Base-by-base conservation (phyloP, 768 basidiomycete genomes). In the Pilatotrama ljubarskyi region DNA sequence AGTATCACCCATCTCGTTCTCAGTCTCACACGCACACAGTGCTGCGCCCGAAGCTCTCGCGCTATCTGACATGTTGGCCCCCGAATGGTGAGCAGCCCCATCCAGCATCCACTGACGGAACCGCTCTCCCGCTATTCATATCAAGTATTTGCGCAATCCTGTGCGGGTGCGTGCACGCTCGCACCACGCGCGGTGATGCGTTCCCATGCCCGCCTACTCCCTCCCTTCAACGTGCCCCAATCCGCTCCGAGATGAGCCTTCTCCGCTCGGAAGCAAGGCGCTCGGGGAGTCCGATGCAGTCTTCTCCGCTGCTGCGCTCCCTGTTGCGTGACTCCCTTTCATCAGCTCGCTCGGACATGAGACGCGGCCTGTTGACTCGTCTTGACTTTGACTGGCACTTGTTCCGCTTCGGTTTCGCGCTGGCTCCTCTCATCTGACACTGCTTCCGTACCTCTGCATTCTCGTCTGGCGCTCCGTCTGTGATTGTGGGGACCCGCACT, bases 21-120 rank as follows among this genome's bases (percentile, higher is more conserved):
- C 20, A 37, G n/a, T 26, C 44, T 55, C 44, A 44, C 54, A 47
- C 54, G 11, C 32, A 7, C 52, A 20, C 41, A 35, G 17, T 35
- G 54, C 54, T 55, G 44, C 54, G 54, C 54, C 54, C 54, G 54
- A 55, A 43, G 41, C 54, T 55, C 54, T 29, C 54, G 54, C 54
- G 54, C 20, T 14, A 13, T 47, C 54, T 54, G 52, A 47, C 43
- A 46, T 10, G 35, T 47, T 25, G 20, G 29, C 22, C 13, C 24
- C 18, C 32, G 32, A 35, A 32, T 11, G 35, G 36, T 36, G 36
- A 22, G 29, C 32, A 14, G 20, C 20, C 18, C 32, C 4, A n/a
- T 22, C 40, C 25, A 11, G 9, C 51, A 10, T 18, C 51, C 41
- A 41, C 26, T 43, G 6, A 14, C 40, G 10, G 11, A 15, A 40